Evolutionary conservation across 2,329 filamentous ascomycete genomes (phyloP).

Genomic region (Geosmithia morbida): DNA sequence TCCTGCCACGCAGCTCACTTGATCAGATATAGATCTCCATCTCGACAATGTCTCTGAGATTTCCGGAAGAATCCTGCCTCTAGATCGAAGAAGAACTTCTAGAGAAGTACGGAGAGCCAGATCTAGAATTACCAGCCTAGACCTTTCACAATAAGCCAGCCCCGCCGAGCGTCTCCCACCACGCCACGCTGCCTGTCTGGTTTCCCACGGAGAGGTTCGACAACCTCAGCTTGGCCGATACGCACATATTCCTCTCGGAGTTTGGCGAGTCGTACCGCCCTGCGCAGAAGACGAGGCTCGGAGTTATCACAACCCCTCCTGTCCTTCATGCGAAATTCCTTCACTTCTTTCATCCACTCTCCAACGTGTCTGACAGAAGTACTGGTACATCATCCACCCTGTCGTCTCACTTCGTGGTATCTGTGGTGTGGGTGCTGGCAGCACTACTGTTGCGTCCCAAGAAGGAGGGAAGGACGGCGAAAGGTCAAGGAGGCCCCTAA

Average conservation of each 20-base stretch:
- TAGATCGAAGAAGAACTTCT: slow-evolving; percentile 9
- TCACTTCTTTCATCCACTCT: too few species aligned
- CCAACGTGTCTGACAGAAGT: too few species aligned
- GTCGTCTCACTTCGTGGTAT: too few species aligned
- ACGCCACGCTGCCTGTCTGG: slow-evolving; percentile 15
- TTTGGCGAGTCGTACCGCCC: slow-evolving; percentile 19
- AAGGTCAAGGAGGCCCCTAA: too few species aligned
- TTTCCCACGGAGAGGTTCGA: slow-evolving; percentile 11
- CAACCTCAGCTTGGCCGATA: slow-evolving; percentile 10
- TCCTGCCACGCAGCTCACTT: not conserved
- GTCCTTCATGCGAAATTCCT: too few species aligned
- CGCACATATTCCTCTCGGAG: slow-evolving; percentile 11
- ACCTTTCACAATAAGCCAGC: slow-evolving; percentile 7
- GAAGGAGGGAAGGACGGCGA: too few species aligned
- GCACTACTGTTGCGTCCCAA: too few species aligned
- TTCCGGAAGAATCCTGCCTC: slow-evolving; percentile 6
- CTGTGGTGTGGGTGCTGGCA: too few species aligned
- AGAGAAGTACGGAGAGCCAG: slow-evolving; percentile 7
- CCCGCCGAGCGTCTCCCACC: slow-evolving; percentile 10
- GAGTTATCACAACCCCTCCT: too few species aligned
- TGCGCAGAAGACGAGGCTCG: slow-evolving; percentile 6
- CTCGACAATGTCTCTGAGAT: slow-evolving; percentile 15
- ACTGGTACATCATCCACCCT: too few species aligned
- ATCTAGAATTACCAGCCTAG: slow-evolving; percentile 7
- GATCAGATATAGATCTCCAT: slow-evolving; percentile 13